A percentile compares a stretch with the other conserved stretches of the same genome.
Evolutionary conservation across 345 rosid species (phyloP).

Genomic region (Erucastrum elatum): DNA sequence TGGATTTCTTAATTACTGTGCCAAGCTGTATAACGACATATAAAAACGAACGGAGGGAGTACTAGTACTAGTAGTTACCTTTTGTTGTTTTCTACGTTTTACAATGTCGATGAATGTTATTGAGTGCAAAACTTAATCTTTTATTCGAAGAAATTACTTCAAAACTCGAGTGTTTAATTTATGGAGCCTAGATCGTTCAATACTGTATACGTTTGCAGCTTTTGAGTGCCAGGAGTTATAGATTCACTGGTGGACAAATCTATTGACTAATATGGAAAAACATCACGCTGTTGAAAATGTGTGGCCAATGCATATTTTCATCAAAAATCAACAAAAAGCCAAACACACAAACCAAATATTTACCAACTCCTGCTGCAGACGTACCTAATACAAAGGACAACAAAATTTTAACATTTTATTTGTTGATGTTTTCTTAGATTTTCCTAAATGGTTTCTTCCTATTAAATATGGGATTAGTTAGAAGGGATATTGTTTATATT

Average conservation of each 20-base stretch:
- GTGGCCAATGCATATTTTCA: slow-evolving; percentile 3
- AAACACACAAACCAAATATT: slow-evolving; percentile 29
- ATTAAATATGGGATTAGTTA: slow-evolving; percentile 7
- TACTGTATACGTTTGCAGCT: slow-evolving; percentile 11
- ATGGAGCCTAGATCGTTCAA: not conserved
- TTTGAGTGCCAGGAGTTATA: not conserved
- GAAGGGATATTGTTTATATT: not conserved
- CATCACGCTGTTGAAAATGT: slow-evolving; percentile 4
- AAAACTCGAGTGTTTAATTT: not conserved
- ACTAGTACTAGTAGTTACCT: no score
- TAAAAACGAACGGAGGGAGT: no score
- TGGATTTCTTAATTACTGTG: no score
- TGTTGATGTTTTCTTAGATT: slow-evolving; percentile 6
- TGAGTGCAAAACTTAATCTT: not conserved
- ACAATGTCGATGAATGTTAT: not conserved
- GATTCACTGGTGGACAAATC: not conserved
- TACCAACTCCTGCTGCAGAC: slow-evolving; percentile 29
- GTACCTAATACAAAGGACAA: slow-evolving; percentile 22
- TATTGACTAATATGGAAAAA: slow-evolving; percentile 10
- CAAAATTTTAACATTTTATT: not conserved
- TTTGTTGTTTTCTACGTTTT: no score
- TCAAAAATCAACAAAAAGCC: slow-evolving; percentile 16
- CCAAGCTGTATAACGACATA: no score
- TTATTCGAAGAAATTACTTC: not conserved
- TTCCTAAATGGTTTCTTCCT: not conserved